Base-by-base conservation (phyloP, 108 stramenopile species). In the Nitzschia sp. region DNA sequence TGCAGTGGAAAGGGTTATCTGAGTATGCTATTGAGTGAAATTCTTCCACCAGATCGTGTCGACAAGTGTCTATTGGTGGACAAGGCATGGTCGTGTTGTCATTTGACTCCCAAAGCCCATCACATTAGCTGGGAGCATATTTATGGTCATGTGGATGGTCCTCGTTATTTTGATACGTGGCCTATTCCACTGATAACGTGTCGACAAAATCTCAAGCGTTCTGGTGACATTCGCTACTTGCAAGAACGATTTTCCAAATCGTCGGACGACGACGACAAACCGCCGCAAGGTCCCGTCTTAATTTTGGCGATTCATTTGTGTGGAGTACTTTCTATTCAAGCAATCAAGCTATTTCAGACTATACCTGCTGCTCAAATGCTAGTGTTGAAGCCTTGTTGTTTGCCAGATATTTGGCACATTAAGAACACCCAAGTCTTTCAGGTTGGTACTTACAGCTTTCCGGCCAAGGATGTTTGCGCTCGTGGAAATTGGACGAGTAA, bases 71-170 rank as follows among this genome's bases (percentile, higher is more conserved):
- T 85, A 15, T 59, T 88, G 51, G 73, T 88, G 5, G 87, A 88
- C 61, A 85, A 83, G 68, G 82, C 82, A 55, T 88, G 84, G 84
- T 77, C 84, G 15, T 54, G 85, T 68, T 71, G 78, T 55, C 66
- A 67, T 38, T 51, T 25, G 34, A 38, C 26, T 53, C 66, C 66
- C 3, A 1, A 56, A 23, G 24, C 82, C 38, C 84, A 85, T 69
- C 84, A 88, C 36, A 88, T 85, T 31, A 77, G 69, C 31, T 88
- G 84, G 87, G 78, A 83, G 21, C 82, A 87, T 54, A 78, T 84
- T 23, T 84, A 84, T 56, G 86, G 80, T 3, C 62, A 69, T 31
- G n/a, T 46, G 21, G 32, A 53, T 32, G 54, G 48, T 6, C 33
- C 54, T 1, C 9, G 28, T 1, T 87, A 87, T 32, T 85, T 71